Conservation (phyloP, 1,284 basidiomycete species). For the Cryptococcus amylolentus region DNA sequence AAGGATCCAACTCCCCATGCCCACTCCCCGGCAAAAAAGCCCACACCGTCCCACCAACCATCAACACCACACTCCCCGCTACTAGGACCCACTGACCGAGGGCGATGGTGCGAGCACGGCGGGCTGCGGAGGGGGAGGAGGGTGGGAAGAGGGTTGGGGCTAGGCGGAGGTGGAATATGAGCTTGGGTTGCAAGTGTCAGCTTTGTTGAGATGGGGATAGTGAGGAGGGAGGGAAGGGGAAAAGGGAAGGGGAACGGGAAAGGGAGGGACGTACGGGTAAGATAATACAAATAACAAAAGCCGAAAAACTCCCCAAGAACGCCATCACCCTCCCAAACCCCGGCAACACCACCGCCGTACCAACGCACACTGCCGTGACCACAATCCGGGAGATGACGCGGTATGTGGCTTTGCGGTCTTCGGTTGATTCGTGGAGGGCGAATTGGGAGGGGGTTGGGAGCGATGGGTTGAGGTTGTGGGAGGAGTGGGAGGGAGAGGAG, state of each 20-base stretch:
- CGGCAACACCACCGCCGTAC: conserved; percentile 39
- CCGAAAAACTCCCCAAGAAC: conserved; percentile 80
- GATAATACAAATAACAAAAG: conserved; percentile 78
- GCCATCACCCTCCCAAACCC: conserved; percentile 73
- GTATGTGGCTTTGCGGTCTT: conserved; percentile 23
- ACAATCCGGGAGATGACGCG: conserved; percentile 35
- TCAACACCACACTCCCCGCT: conserved; percentile 61
- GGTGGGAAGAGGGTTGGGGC: conserved; percentile 20
- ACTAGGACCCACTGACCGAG: conserved; percentile 59
- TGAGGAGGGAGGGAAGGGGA: neutral
- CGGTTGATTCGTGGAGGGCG: neutral
- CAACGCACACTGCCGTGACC: conserved; percentile 35
- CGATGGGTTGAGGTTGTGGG: neutral
- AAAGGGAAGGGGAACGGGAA: neutral
- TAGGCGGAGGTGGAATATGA: conserved; percentile 43
- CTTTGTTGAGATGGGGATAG: neutral
- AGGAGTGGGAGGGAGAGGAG: neutral
- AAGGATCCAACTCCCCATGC: conserved; percentile 20
- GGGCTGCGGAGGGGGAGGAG: conserved; percentile 46
- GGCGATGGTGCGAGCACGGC: conserved; percentile 17
- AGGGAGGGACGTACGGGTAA: conserved; percentile 59
- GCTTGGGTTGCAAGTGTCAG: conserved; percentile 12
- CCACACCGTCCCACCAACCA: conserved; percentile 71
- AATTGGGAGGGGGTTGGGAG: neutral
- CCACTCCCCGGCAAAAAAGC: conserved; percentile 56